phyloP scores from a whole-genome alignment of 441 rosid species.

The Pelargonium citronellum region DNA sequence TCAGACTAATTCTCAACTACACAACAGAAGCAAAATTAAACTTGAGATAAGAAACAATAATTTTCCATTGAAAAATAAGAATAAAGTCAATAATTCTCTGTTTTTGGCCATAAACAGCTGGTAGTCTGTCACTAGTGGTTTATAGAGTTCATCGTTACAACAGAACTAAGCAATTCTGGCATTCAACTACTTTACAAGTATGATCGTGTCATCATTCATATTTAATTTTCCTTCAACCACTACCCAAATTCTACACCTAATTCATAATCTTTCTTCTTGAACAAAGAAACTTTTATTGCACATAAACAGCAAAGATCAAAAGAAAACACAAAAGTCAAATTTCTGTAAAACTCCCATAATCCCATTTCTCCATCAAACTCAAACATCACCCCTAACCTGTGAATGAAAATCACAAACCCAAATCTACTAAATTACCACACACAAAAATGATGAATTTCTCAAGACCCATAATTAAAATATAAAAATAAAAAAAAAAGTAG shows the following conservation, averaged over 20 bases:
- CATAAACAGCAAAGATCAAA: background rate
- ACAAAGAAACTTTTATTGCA: background rate
- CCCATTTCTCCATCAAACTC: slow-evolving; percentile 10
- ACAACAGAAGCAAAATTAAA: background rate
- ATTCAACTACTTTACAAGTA: too few species aligned
- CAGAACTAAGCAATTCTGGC: too few species aligned
- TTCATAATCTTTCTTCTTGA: background rate
- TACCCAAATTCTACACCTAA: background rate
- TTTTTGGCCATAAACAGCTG: too few species aligned
- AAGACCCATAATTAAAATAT: background rate
- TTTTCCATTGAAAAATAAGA: background rate
- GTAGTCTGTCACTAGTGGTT: too few species aligned
- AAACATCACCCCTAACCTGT: background rate
- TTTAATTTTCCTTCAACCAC: background rate
- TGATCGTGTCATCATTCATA: too few species aligned
- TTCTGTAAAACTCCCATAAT: background rate
- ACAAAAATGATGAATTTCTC: background rate
- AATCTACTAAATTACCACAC: background rate
- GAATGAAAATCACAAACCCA: background rate
- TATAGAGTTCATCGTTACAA: too few species aligned
- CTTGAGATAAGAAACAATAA: background rate
- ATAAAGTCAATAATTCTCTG: too few species aligned
- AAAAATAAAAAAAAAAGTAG: background rate
- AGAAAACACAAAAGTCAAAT: slow-evolving; percentile 4
- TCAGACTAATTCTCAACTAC: background rate